phyloP scores from a whole-genome alignment of 495 filamentous ascomycete genomes.

The Annulohypoxylon stygium region DNA sequence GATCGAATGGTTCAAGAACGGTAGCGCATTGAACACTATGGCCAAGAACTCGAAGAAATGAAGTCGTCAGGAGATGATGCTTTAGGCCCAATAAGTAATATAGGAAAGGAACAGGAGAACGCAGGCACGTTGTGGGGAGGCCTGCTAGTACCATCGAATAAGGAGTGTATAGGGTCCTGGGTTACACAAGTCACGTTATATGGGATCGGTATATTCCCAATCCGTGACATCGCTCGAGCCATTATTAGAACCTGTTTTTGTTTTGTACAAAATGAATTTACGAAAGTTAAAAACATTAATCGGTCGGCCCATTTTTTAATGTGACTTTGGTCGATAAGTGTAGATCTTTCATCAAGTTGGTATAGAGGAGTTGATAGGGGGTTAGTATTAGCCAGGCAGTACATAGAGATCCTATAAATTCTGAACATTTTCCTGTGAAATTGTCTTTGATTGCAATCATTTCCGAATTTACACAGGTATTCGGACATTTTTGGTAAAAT shows the following conservation, averaged over 20 bases:
- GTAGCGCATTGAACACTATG: slow-evolving; percentile 98
- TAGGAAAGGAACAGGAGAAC: slow-evolving; percentile 36
- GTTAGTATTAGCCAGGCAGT: neutral
- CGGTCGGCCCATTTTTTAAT: neutral
- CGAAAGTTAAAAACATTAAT: slow-evolving; percentile 29
- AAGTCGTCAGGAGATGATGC: slow-evolving; percentile 14
- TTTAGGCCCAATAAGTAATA: slow-evolving; percentile 24
- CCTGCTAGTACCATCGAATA: slow-evolving; percentile 46
- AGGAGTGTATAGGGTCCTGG: slow-evolving; percentile 53
- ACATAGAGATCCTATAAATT: neutral
- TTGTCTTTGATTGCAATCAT: neutral
- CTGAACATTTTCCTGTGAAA: neutral
- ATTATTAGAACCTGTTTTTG: slow-evolving; percentile 43
- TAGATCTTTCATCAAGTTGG: neutral
- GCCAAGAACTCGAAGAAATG: slow-evolving; percentile 70
- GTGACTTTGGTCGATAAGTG: neutral
- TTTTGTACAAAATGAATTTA: slow-evolving; percentile 51
- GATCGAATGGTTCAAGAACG: slow-evolving; percentile 98
- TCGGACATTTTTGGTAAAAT: neutral
- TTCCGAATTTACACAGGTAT: slow-evolving; percentile 10
- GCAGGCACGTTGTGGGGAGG: slow-evolving; percentile 52
- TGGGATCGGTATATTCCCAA: slow-evolving; percentile 47
- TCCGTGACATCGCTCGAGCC: slow-evolving; percentile 44
- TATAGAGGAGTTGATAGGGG: neutral
- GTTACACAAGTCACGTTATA: slow-evolving; percentile 46